Evolutionary conservation across 2,329 filamentous ascomycete species (phyloP).

Genomic region (Talaromyces verruculosus): DNA sequence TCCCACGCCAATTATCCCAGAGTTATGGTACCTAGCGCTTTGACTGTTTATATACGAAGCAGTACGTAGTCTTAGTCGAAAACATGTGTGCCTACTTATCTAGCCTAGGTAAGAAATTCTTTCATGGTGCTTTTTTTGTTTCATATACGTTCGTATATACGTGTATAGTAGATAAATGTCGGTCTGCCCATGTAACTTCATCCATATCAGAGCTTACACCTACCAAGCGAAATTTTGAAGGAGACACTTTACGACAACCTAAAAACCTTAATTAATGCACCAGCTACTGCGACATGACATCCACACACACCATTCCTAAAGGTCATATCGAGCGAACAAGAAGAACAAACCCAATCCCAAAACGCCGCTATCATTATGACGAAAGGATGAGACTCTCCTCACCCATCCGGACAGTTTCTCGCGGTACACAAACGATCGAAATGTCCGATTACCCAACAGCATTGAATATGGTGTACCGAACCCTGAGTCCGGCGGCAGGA

Average conservation of each 20-base stretch:
- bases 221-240: background rate
- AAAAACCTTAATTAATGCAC: background rate
- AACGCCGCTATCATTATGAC: background rate
- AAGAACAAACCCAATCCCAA: background rate
- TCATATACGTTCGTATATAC: background rate
- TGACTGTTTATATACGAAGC: background rate
- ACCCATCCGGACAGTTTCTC: background rate
- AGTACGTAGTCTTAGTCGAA: background rate
- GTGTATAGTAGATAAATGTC: background rate
- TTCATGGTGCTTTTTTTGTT: background rate
- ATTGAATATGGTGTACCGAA: background rate
- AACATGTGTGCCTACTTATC: background rate
- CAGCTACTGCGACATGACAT: background rate
- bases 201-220: background rate
- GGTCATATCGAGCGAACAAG: background rate
- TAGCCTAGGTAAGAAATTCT: background rate
- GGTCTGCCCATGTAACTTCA: background rate
- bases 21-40: constrained; percentile 1
- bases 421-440: background rate
- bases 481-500: background rate
- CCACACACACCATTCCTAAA: background rate
- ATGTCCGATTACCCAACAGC: background rate
- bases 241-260: background rate
- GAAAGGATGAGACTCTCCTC: background rate
- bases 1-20: background rate